Percentiles rank a stretch among this genome's conserved stretches.
These are phyloP conservation scores for Fusarium mangiferae DNA, from an alignment of 2,329 filamentous ascomycete species.

Conservation along the genomic window DNA sequence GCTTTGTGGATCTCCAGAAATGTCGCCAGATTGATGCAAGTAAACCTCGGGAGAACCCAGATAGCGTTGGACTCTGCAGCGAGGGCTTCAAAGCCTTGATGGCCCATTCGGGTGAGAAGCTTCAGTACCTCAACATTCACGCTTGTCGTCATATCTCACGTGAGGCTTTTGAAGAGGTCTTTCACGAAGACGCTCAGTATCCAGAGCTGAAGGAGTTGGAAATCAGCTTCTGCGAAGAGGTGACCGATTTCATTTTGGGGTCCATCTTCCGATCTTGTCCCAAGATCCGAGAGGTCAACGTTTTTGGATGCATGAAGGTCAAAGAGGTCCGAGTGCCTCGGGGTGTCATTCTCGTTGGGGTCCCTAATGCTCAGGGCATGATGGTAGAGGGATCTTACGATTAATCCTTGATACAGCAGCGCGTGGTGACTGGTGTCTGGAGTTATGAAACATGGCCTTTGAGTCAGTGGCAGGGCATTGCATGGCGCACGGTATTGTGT, in stretches of 20 bases:
- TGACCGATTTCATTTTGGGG: conserved; percentile 72
- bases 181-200: conserved; percentile 70
- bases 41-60: conserved; percentile 71
- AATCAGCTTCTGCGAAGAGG: conserved; percentile 77
- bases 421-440: conserved; percentile 7
- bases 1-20: conserved; percentile 78
- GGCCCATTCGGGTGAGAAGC: conserved; percentile 76
- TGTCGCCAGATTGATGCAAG: conserved; percentile 81
- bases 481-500: conserved; percentile 8
- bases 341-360: conserved; percentile 66
- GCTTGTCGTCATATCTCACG: conserved; percentile 84
- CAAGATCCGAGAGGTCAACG: conserved; percentile 66
- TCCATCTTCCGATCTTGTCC: conserved; percentile 73
- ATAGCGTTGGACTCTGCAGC: conserved; percentile 78
- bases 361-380: conserved; percentile 69
- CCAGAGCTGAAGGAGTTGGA: conserved; percentile 77
- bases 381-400: conserved; percentile 60
- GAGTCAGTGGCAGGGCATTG: neutral
- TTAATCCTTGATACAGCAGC: conserved; percentile 8
- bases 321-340: conserved; percentile 63
- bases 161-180: conserved; percentile 78
- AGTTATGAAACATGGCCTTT: neutral
- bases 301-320: conserved; percentile 74
- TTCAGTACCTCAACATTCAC: conserved; percentile 79
- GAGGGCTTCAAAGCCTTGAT: conserved; percentile 83